phyloP scores from a whole-genome alignment of 495 filamentous ascomycete species.

The Penicillium nucicola region DNA sequence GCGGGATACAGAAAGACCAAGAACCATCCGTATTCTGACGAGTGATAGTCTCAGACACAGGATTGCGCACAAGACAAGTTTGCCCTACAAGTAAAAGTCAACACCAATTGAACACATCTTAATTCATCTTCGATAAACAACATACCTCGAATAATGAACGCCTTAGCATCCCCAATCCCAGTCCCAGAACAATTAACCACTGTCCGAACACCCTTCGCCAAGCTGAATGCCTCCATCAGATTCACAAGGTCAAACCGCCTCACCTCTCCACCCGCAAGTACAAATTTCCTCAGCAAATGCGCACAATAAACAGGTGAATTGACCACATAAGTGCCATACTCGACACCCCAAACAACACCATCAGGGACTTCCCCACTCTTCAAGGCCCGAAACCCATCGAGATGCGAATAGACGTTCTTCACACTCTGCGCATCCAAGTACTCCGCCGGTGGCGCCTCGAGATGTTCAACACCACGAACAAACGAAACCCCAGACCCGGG shows the following conservation, averaged over 20 bases:
- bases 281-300: conserved; percentile 51
- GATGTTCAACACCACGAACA: conserved; percentile 56
- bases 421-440: conserved; percentile 36
- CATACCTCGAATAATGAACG: conserved; percentile 55
- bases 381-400: conserved; percentile 45
- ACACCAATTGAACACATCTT: neutral
- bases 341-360: conserved; percentile 51
- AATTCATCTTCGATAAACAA: neutral
- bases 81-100: conserved; percentile 21
- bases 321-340: conserved; percentile 56
- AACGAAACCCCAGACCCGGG: conserved; percentile 51
- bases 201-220: conserved; percentile 35
- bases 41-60: conserved; percentile 53
- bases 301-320: conserved; percentile 62
- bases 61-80: conserved; percentile 45
- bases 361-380: conserved; percentile 37
- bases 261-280: conserved; percentile 46
- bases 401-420: conserved; percentile 24
- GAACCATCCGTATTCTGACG: conserved; percentile 55
- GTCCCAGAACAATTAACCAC: conserved; percentile 59
- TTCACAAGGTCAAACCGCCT: conserved; percentile 41
- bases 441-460: conserved; percentile 47
- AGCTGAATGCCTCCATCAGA: conserved; percentile 46
- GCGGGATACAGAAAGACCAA: conserved; percentile 61
- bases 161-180: conserved; percentile 49